phyloP scores from a whole-genome alignment of 164 flowering plant genomes.

The Piper betle region DNA sequence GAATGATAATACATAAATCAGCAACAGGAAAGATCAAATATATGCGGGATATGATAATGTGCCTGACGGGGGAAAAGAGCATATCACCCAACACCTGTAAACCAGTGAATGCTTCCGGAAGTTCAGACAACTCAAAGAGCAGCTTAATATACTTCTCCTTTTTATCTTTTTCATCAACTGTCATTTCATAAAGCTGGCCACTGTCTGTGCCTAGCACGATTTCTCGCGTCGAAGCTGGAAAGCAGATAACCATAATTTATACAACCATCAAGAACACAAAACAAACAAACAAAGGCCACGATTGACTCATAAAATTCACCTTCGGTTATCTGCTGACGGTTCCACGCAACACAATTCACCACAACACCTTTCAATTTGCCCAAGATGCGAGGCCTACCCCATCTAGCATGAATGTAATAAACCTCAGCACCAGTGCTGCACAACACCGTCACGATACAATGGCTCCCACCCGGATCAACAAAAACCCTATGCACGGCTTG shows the following conservation, averaged over 20 bases:
- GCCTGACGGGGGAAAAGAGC: neutral
- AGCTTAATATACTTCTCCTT: constrained; percentile 83
- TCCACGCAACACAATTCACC: constrained; percentile 94
- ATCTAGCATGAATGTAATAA: constrained; percentile 84
- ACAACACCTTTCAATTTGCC: constrained; percentile 67
- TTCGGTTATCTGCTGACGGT: constrained; percentile 87
- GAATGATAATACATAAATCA: neutral
- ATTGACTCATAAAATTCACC: constrained; percentile 25
- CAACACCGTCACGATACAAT: constrained; percentile 75
- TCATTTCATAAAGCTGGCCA: constrained; percentile 85
- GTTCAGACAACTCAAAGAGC: constrained; percentile 65
- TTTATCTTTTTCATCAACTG: constrained; percentile 94
- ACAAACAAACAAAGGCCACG: neutral
- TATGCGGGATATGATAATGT: neutral
- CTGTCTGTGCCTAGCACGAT: constrained; percentile 78
- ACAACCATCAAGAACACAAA: constrained; percentile 3
- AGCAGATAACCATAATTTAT: neutral
- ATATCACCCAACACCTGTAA: constrained; percentile 39
- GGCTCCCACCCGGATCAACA: constrained; percentile 98
- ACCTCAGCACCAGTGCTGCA: constrained; percentile 74
- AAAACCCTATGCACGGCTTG: constrained; percentile 83
- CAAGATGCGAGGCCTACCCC: constrained; percentile 80
- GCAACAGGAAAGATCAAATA: neutral
- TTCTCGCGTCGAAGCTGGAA: constrained; percentile 81
- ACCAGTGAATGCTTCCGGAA: constrained; percentile 90